Base-by-base conservation (phyloP, 306 rosid genomes). In the Parietaria judaica region DNA sequence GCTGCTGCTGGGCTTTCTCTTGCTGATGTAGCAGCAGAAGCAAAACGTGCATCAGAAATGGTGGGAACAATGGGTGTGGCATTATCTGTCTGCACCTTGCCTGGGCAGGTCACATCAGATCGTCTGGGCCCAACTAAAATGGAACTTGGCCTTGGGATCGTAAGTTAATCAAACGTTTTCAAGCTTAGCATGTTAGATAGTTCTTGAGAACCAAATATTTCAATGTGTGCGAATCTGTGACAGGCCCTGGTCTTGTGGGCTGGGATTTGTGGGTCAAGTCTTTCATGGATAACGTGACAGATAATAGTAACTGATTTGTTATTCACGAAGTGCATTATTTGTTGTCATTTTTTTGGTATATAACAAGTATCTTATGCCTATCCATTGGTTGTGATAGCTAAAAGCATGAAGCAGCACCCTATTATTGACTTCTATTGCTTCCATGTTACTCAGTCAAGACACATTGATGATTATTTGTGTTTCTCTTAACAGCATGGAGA, bases 21-120 rank as follows among this genome's bases (percentile, higher is more conserved):
- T 35, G 68, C 81, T 65, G 90, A 78, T 52, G 99, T 92, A 61
- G 77, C 95, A 51, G 79, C 85, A 4, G 97, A 84, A 80, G 95
- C 99, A 65, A 88, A 78, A 71, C 81, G 56, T 50, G 97, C 95
- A 54, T 66, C 99, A 60, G 96, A 92, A 81, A 69, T 77, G 80
- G 87, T 92, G 70, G 99, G 99, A 64, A 92, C 99, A 39, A 84
- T 92, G 96, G 95, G 95, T 58, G 96, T 92, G 74, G 96, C 94
- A 47, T 73, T 88, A 68, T 82, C 89, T 64, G 80, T 81, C 43
- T 88, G 96, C 81, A 86, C 99, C 36, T 80, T 74, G 39, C 99
- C 99, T 45, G 99, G 99, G 65, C 95, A 36, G 84, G 86, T 72
- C 72, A 76, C 86, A 57, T 76, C 95, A 48, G 99, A 92, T 65